Conservation (phyloP, 139 green algal species). For the Protoeuglena noctilucae region DNA sequence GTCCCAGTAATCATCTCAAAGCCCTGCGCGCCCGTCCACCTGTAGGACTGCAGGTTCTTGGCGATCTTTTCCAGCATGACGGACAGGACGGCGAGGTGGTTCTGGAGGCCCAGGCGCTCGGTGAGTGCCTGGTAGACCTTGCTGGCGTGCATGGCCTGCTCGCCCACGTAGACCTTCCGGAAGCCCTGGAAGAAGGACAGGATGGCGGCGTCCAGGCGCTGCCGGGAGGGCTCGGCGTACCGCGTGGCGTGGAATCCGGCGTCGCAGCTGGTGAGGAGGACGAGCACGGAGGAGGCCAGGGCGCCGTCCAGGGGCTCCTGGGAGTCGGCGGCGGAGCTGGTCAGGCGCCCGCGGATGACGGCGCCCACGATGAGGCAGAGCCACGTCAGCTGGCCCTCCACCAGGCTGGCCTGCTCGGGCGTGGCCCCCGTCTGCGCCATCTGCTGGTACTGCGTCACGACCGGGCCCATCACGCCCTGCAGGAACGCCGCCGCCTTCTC, state of each 20-base stretch:
- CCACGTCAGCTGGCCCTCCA: constrained; percentile 95
- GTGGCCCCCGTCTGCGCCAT: background rate
- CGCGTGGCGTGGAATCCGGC: constrained; percentile 36
- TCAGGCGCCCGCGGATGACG: constrained; percentile 71
- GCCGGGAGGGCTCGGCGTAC: constrained; percentile 48
- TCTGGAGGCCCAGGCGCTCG: constrained; percentile 59
- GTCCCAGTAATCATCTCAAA: background rate
- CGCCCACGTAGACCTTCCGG: constrained; percentile 85
- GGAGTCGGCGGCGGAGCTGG: constrained; percentile 6
- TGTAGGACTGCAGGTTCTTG: constrained; percentile 59
- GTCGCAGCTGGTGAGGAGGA: constrained; percentile 56
- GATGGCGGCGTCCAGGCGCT: constrained; percentile 78
- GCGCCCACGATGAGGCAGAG: constrained; percentile 86
- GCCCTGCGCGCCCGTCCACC: constrained; percentile 10
- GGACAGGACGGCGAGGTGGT: constrained; percentile 74
- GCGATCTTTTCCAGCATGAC: constrained; percentile 79
- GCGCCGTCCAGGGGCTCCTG: constrained; percentile 80
- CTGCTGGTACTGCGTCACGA: background rate
- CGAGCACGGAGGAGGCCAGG: constrained; percentile 68
- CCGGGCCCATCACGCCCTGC: background rate
- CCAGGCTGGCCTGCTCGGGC: constrained; percentile 17
- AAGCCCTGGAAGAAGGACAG: constrained; percentile 93
- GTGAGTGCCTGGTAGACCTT: constrained; percentile 78
- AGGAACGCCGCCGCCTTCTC: background rate
- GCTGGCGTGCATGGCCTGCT: constrained; percentile 88